Conservation (phyloP, 176 grass and related monocot species). For the Bothriochloa decipiens region DNA sequence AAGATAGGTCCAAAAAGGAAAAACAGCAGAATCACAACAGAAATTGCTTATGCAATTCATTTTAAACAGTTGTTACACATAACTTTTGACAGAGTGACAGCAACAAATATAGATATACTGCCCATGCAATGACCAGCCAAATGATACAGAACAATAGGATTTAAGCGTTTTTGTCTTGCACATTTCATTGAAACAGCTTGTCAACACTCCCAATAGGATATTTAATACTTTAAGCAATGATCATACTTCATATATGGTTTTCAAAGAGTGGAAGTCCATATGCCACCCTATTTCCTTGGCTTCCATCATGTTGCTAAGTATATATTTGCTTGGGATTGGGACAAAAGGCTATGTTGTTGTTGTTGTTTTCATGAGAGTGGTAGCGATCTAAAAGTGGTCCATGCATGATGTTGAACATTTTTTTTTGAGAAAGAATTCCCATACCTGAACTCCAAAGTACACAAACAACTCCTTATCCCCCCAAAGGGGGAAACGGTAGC, state of each 20-base stretch:
- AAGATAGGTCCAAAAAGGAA: not conserved
- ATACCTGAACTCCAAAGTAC: not conserved
- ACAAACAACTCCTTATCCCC: not conserved
- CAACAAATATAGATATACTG: not conserved
- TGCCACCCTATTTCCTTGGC: not conserved
- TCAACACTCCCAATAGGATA: not conserved
- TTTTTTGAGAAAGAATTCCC: not conserved
- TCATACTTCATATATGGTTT: constrained; percentile 2
- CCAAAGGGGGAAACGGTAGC: not conserved
- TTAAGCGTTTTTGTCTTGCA: not conserved
- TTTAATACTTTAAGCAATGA: constrained; percentile 3
- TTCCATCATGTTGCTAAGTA: not conserved
- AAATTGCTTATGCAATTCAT: constrained; percentile 1
- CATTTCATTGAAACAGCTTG: constrained; percentile 1
- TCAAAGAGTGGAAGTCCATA: not conserved
- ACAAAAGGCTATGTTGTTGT: too few relatives aligned
- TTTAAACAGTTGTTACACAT: not conserved
- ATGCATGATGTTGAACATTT: not conserved
- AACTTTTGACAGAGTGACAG: not conserved
- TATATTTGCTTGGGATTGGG: too few relatives aligned
- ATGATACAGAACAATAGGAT: not conserved
- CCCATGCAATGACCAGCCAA: not conserved
- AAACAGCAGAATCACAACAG: not conserved
- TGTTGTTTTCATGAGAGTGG: not conserved
- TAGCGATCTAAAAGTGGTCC: not conserved